These are phyloP conservation scores for Pythium vanterpoolii DNA, from an alignment of 352 stramenopile genomes.

Conservation along the genomic window DNA sequence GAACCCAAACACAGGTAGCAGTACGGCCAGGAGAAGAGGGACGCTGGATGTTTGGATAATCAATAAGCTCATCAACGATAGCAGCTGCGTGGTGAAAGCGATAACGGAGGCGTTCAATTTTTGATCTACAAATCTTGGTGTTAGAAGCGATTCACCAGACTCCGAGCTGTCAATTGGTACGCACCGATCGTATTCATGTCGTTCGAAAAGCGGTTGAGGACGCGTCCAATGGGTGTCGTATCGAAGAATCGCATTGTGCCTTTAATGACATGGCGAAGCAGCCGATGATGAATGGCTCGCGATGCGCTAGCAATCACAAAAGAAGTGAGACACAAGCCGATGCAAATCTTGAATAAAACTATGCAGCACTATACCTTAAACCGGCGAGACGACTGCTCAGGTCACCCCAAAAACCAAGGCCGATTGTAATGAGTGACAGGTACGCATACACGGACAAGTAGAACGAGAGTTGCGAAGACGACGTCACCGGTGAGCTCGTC, in stretches of 20 bases:
- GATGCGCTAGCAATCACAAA: constrained; percentile 37
- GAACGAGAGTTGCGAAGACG: constrained; percentile 30
- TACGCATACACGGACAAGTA: constrained; percentile 60
- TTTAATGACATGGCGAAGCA: constrained; percentile 62
- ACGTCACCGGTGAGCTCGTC: constrained; percentile 29
- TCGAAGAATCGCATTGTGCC: constrained; percentile 88
- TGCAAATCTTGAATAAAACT: not conserved
- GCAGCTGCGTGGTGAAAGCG: constrained; percentile 41
- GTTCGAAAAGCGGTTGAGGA: constrained; percentile 78
- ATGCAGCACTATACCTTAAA: constrained; percentile 34
- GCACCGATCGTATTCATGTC: constrained; percentile 65
- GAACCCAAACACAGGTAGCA: constrained; percentile 57
- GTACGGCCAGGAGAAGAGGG: constrained; percentile 44
- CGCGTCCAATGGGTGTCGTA: constrained; percentile 68
- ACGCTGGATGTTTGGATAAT: constrained; percentile 43
- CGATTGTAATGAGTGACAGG: constrained; percentile 46
- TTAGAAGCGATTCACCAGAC: not conserved
- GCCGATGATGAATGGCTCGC: constrained; percentile 48
- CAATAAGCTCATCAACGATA: constrained; percentile 53
- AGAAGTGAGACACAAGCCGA: not conserved
- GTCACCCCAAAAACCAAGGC: constrained; percentile 47
- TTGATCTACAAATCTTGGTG: constrained; percentile 31
- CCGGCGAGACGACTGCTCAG: constrained; percentile 44
- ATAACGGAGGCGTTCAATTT: constrained; percentile 49
- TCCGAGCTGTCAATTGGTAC: not conserved